Evolutionary conservation across 2,329 filamentous ascomycete species (phyloP).

Genomic region (Alternaria triticina): DNA sequence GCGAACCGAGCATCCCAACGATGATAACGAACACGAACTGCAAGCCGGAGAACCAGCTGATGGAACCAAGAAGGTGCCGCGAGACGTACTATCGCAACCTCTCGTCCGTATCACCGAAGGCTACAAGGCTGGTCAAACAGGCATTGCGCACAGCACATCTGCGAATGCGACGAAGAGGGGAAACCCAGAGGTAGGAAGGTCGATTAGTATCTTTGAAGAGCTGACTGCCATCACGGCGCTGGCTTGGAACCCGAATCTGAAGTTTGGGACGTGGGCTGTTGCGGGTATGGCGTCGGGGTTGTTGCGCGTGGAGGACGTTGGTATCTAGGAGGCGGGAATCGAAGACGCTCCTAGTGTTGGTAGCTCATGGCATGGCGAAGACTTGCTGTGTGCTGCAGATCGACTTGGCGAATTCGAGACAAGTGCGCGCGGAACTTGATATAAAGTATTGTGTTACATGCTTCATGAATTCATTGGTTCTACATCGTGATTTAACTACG

Average conservation of each 20-base stretch:
- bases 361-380: not conserved
- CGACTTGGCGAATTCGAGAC: not conserved
- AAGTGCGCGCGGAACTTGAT: not conserved
- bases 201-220: conserved; percentile 55
- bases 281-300: conserved; percentile 58
- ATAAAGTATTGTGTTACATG: not conserved
- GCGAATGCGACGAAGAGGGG: conserved; percentile 19
- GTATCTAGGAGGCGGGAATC: conserved; percentile 17
- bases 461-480: not conserved
- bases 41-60: not conserved
- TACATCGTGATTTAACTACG: not conserved
- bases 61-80: conserved; percentile 5
- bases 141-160: conserved; percentile 26
- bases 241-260: conserved; percentile 60
- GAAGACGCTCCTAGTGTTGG: not conserved
- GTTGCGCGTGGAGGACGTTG: conserved; percentile 58
- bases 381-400: not conserved
- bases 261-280: conserved; percentile 58
- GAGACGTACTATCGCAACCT: conserved; percentile 25
- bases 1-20: not conserved
- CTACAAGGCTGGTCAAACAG: conserved; percentile 44
- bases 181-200: conserved; percentile 35
- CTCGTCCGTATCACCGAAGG: conserved; percentile 51
- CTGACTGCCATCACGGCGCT: conserved; percentile 53
- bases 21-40: not conserved